These are phyloP conservation scores for Tolypocladium capitatum DNA, from an alignment of 2,329 filamentous ascomycete genomes.

Conservation along the genomic window DNA sequence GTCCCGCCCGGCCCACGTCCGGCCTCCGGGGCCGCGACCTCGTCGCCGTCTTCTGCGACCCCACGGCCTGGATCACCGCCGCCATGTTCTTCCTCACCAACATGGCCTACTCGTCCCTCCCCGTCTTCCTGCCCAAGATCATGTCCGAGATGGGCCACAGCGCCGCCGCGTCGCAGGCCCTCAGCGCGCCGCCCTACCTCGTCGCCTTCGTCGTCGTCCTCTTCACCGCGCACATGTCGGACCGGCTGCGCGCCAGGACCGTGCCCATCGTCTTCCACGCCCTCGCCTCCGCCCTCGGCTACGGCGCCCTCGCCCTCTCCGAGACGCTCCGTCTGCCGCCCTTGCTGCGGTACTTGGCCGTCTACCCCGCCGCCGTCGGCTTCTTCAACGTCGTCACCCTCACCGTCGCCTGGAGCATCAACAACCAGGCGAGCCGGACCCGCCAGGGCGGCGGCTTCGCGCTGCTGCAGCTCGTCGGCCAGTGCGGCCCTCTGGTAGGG, in stretches of 20 bases:
- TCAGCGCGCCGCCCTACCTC: slow-evolving; percentile 72
- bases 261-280: slow-evolving; percentile 57
- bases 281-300: slow-evolving; percentile 48
- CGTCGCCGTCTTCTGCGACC: slow-evolving; percentile 26
- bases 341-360: slow-evolving; percentile 52
- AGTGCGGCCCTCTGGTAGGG: slow-evolving; percentile 63
- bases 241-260: slow-evolving; percentile 49
- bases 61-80: slow-evolving; percentile 52
- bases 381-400: slow-evolving; percentile 79
- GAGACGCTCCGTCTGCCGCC: slow-evolving; percentile 29
- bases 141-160: slow-evolving; percentile 64
- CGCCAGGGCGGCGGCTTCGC: slow-evolving; percentile 66
- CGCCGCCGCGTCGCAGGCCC: slow-evolving; percentile 54
- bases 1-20: slow-evolving; percentile 4
- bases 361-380: slow-evolving; percentile 67
- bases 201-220: slow-evolving; percentile 61
- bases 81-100: slow-evolving; percentile 81
- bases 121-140: slow-evolving; percentile 77
- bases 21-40: slow-evolving; percentile 44
- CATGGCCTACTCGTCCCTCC: slow-evolving; percentile 76
- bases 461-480: slow-evolving; percentile 68
- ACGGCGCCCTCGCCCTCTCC: slow-evolving; percentile 46
- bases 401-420: slow-evolving; percentile 78
- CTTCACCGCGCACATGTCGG: slow-evolving; percentile 58
- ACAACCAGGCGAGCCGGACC: slow-evolving; percentile 61